Evolutionary conservation across 2,329 filamentous ascomycete species (phyloP).

Genomic region (Hypoxylon sp.): DNA sequence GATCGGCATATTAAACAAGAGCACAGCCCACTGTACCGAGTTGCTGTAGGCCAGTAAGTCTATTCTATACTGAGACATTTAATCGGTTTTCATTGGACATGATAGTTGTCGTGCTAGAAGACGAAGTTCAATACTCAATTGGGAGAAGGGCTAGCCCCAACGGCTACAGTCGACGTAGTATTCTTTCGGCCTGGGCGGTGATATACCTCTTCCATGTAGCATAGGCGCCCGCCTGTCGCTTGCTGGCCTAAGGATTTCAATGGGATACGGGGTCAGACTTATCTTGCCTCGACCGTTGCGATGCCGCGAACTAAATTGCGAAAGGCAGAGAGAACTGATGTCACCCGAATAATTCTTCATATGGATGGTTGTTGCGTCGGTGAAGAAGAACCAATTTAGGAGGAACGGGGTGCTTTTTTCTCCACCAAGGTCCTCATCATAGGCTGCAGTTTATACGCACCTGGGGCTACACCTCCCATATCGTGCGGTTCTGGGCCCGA

Average conservation of each 20-base stretch:
- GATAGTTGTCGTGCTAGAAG: neutral
- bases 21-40: neutral
- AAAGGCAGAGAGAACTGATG: slow-evolving; percentile 5
- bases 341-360: too few species aligned
- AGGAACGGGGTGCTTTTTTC: slow-evolving; percentile 5
- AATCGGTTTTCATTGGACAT: slow-evolving; percentile 5
- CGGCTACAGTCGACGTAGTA: slow-evolving; percentile 5
- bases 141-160: slow-evolving; percentile 1
- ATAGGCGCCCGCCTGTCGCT: too few species aligned
- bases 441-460: slow-evolving; percentile 2
- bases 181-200: slow-evolving; percentile 1
- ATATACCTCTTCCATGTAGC: too few species aligned
- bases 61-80: slow-evolving; percentile 23
- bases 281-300: slow-evolving; percentile 8
- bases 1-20: neutral
- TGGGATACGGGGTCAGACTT: too few species aligned
- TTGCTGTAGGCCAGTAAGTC: slow-evolving; percentile 1
- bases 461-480: slow-evolving; percentile 8
- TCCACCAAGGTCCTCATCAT: slow-evolving; percentile 6
- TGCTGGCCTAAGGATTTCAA: too few species aligned
- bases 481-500: slow-evolving; percentile 2
- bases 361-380: too few species aligned
- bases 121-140: slow-evolving; percentile 3
- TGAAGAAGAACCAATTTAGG: slow-evolving; percentile 11
- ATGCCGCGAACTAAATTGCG: slow-evolving; percentile 15